Evolutionary conservation across 257 asterid genomes (phyloP), one percentile per base, ranked within the genome.

Genomic region (Phtheirospermum japonicum): DNA sequence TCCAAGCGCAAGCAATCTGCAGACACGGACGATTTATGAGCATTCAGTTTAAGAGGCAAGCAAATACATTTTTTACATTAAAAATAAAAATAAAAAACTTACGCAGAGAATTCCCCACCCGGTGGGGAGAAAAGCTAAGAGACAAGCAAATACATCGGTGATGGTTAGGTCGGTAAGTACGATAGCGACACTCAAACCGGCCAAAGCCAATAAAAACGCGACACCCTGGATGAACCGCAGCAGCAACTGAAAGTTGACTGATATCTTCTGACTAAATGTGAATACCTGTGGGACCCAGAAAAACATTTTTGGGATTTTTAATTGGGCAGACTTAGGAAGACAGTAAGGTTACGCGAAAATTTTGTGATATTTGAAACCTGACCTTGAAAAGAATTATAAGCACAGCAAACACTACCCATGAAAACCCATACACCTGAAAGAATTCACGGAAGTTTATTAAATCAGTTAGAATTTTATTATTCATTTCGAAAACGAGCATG

Each of bases 41-140:
- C 26, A 6, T 18, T 48, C 6, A 7, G 5, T 36, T 36, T 36
- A 48, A 46, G 54, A 10, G 28, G 19, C 14, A 14, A 6, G 17
- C n/a, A n/a, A n/a, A n/a, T n/a, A n/a, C n/a, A n/a, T n/a, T n/a
- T n/a, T n/a, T n/a, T n/a, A n/a, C n/a, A n/a, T 23, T 23, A 23
- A 23, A 23, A 23, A 23, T 1, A 23, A 23, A 23, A 23, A 50
- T 8, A 63, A 42, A 54, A 51, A 57, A 74, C 88, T 78, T 86
- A 88, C 99, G n/a, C 80, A 86, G n/a, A 92, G 97, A 69, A 92
- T 83, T 69, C 87, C 99, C 97, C 97, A 92, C 28, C 99, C 99
- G 45, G 99, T 92, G 73, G 99, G 99, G 49, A 92, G 75, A 77
- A 92, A 92, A 68, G 99, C 99, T 77, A 92, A 77, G 78, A 89